Base-by-base conservation (phyloP, 768 basidiomycete species). In the Dentipellis fragilis region DNA sequence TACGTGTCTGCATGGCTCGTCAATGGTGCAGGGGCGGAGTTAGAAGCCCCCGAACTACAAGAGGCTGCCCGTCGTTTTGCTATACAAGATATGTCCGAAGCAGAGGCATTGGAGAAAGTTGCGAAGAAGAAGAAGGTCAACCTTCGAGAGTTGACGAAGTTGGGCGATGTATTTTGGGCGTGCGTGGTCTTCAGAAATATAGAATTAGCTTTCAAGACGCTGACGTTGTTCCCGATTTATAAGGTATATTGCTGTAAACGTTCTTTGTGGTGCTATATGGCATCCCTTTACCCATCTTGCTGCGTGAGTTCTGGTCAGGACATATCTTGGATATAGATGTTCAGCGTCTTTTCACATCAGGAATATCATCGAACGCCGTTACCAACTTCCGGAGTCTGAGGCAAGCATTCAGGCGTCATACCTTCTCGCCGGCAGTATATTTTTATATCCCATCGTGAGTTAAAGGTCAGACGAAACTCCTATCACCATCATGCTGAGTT, bases 121-220 rank as follows among this genome's bases (percentile, higher is more conserved):
- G 84, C 85, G 3, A 77, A 77, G 59, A 88, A 86, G 68, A 76
- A 77, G 37, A 75, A 70, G 61, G 85, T 89, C 16, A 73, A 80
- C 55, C 61, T 88, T 37, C 69, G 71, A 42, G 78, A 87, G 57
- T 75, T 89, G 39, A 74, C 79, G 1, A 77, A 78, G 59, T 73
- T 89, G 4, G 88, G 88, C 3, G 88, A 89, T 65, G 73, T 85
- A 10, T 88, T 89, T 59, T 89, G 86, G 87, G 82, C 80, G 81
- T 86, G 67, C 71, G 82, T 69, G 3, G 39, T 22, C 10, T 48
- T 42, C 23, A 10, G 45, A 14, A 54, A 29, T 29, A 29, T 6
- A 29, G 29, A 29, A 29, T 3, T 29, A 6, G 29, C 6, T 6
- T 3, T 29, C 3, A 6, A 29, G 29, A 29, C 6, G 17, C 22